Evolutionary conservation across 1,284 basidiomycete genomes (phyloP).

Genomic region (Mycena citricolor): DNA sequence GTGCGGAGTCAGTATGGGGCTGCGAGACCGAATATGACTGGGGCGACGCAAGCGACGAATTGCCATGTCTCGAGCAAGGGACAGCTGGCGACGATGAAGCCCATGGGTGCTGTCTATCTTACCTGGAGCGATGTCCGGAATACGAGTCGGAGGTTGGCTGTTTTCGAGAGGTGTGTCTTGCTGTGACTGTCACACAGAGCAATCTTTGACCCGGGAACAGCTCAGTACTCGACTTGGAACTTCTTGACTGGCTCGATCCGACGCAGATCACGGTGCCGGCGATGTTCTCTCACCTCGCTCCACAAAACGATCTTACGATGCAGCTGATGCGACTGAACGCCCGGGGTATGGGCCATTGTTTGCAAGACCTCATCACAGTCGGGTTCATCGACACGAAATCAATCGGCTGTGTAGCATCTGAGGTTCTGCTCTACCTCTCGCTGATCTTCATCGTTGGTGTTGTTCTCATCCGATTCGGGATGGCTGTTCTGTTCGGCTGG

Average conservation of each 20-base stretch:
- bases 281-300: slow-evolving; percentile 79
- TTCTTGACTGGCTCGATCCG: slow-evolving; percentile 82
- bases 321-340: slow-evolving; percentile 68
- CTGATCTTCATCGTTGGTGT: slow-evolving; percentile 98
- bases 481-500: slow-evolving; percentile 98
- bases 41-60: slow-evolving; percentile 60
- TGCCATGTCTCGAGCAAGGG: slow-evolving; percentile 65
- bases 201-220: slow-evolving; percentile 53
- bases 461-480: slow-evolving; percentile 91
- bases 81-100: slow-evolving; percentile 37
- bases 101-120: slow-evolving; percentile 88
- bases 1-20: slow-evolving; percentile 76
- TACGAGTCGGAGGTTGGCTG: slow-evolving; percentile 76
- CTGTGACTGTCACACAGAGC: too few relatives aligned
- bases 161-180: slow-evolving; percentile 80
- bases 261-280: slow-evolving; percentile 80
- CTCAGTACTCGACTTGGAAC: slow-evolving; percentile 82
- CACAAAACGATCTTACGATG: slow-evolving; percentile 90
- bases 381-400: slow-evolving; percentile 94
- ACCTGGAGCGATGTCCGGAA: slow-evolving; percentile 86
- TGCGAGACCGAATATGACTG: slow-evolving; percentile 62
- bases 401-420: slow-evolving; percentile 94
- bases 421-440: slow-evolving; percentile 89
- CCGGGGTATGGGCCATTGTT: slow-evolving; percentile 72
- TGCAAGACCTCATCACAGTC: slow-evolving; percentile 83